Base-by-base conservation (phyloP, 106 monocot genomes). In the Platanthera zijinensis region DNA sequence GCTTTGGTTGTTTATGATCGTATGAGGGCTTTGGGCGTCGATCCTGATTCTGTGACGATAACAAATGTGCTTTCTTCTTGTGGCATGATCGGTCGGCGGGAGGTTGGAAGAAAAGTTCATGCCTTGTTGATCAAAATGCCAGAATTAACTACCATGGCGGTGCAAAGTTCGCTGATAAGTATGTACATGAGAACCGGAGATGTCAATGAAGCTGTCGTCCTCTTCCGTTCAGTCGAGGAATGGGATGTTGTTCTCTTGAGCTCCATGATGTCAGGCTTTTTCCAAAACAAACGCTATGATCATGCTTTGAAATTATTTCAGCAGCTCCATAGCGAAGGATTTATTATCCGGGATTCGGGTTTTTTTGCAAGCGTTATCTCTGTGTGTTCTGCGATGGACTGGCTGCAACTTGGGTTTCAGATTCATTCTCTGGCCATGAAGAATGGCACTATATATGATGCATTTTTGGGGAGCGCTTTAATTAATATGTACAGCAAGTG, bases 131-230 rank as follows among this genome's bases (percentile, higher is more conserved):
- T 86, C 48, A 89, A 86, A 52, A 74, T 67, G 52, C 84, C 79
- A 14, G 74, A 66, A 7, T 46, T 72, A 62, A 54, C 11, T 39
- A 75, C 69, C 75, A 12, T 32, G 47, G 22, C 47, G 13, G 78
- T 82, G 11, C 76, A 75, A 56, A 86, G 77, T 56, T 82, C 84
- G 8, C 61, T 89, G 32, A 74, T 86, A 48, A 76, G 78, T 51
- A 86, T 89, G 86, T 89, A 89, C 56, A 78, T 78, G 78, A 86
- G 78, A 63, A 68, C 76, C 47, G 84, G 84, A 28, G 74, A 52
- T 52, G 68, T 59, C 0, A 50, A 82, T 3, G 77, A 74, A 66
- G 84, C 86, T 7, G 3, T 14, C 3, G 12, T 53, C 2, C 57
- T 89, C 14, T 89, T 89, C 73, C 32, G 10, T 63, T 84, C 80